Conservation (phyloP, 2,329 filamentous ascomycete species). For the Scolecobasidium constrictum region DNA sequence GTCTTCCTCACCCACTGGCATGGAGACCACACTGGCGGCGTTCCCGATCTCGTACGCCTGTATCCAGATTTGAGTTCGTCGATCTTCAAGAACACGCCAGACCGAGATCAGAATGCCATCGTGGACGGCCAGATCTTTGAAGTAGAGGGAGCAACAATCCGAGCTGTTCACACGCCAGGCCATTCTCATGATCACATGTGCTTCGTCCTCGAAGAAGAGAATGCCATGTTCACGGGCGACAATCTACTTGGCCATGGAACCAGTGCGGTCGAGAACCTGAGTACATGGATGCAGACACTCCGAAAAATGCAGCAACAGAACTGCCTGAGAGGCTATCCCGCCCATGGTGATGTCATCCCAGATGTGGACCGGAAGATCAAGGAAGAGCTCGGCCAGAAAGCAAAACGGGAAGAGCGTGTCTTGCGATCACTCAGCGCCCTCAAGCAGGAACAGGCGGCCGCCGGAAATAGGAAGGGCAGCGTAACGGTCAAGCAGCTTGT, state of each 20-base stretch:
- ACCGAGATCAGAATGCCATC: constrained; percentile 31
- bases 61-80: constrained; percentile 43
- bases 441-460: constrained; percentile 8
- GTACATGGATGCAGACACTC: constrained; percentile 25
- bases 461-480: constrained; percentile 19
- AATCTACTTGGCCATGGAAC: constrained; percentile 28
- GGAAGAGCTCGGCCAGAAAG: constrained; percentile 26
- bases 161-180: constrained; percentile 57
- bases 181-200: constrained; percentile 77
- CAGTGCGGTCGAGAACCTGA: constrained; percentile 28
- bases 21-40: constrained; percentile 69
- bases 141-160: constrained; percentile 53
- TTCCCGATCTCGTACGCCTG: constrained; percentile 55
- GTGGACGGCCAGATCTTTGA: constrained; percentile 44
- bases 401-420: constrained; percentile 11
- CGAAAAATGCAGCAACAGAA: constrained; percentile 22
- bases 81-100: constrained; percentile 56
- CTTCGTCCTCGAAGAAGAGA: constrained; percentile 46
- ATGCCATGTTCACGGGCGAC: constrained; percentile 28
- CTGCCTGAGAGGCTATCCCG: constrained; percentile 33
- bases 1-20: constrained; percentile 90
- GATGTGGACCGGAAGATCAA: constrained; percentile 29
- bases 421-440: constrained; percentile 27
- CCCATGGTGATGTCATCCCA: constrained; percentile 31
- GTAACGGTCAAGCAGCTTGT: constrained; percentile 34